These are phyloP conservation scores for Irpex sp. DNA, from an alignment of 1,284 basidiomycete genomes.

Conservation along the genomic window DNA sequence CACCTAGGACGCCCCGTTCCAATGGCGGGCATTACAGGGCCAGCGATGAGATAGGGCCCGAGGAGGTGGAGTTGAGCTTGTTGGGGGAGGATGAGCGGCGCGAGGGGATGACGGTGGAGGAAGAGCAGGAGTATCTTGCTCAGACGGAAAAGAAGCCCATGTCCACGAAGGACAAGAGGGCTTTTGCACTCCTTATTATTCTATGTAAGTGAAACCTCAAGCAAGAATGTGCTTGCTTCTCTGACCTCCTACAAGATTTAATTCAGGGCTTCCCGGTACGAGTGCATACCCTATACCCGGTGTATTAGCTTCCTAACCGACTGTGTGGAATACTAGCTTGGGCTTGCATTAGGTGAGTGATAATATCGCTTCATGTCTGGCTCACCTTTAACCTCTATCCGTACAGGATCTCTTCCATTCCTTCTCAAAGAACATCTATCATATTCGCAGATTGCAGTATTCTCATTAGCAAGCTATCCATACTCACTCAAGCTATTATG, in stretches of 20 bases:
- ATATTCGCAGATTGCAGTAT: conserved; percentile 95
- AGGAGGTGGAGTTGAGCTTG: conserved; percentile 64
- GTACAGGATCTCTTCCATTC: conserved; percentile 90
- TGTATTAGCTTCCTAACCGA: conserved; percentile 5
- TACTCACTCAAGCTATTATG: conserved; percentile 97
- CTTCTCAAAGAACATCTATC: conserved; percentile 92
- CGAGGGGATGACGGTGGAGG: conserved; percentile 33
- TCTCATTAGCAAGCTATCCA: conserved; percentile 93
- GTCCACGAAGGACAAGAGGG: conserved; percentile 76
- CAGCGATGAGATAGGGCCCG: conserved; percentile 31
- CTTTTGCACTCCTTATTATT: conserved; percentile 84
- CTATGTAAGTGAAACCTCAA: conserved; percentile 69
- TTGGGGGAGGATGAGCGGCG: conserved; percentile 56
- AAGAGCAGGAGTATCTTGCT: conserved; percentile 22
- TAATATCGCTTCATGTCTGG: background rate
- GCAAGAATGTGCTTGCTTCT: background rate
- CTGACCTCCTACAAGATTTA: conserved; percentile 52
- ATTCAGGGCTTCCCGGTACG: conserved; percentile 96
- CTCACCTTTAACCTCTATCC: background rate
- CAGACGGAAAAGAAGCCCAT: conserved; percentile 44
- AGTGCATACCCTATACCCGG: conserved; percentile 10
- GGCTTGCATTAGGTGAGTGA: conserved; percentile 65
- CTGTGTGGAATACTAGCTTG: conserved; percentile 44
- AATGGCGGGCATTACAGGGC: conserved; percentile 29
- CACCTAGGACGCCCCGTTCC: conserved; percentile 42